phyloP scores from a whole-genome alignment of 2,329 filamentous ascomycete genomes.

The Aspergillus caelatus region DNA sequence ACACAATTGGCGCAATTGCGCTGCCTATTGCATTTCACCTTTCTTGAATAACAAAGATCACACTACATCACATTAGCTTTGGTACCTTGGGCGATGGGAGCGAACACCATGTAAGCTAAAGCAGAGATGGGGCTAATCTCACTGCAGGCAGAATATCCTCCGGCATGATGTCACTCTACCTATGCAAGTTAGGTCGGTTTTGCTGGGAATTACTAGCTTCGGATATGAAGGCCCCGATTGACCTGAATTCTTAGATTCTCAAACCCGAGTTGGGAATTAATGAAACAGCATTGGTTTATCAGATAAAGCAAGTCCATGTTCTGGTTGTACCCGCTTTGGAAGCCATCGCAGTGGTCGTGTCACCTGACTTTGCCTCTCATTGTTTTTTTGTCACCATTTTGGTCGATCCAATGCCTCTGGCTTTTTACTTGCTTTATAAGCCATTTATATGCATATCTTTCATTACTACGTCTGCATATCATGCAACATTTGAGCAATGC shows the following conservation, averaged over 20 bases:
- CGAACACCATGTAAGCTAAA: neutral
- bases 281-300: neutral
- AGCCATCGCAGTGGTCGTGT: neutral
- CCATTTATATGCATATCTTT: neutral
- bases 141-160: slow-evolving; percentile 19
- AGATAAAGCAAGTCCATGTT: neutral
- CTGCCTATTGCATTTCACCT: slow-evolving; percentile 31
- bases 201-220: neutral
- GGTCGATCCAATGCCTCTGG: accelerated
- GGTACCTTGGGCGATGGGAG: neutral
- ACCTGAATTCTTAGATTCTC: neutral
- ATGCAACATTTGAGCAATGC: neutral
- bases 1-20: slow-evolving; percentile 28
- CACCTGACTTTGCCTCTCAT: neutral
- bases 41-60: slow-evolving; percentile 30
- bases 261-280: neutral
- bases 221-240: accelerated
- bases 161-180: neutral
- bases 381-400: neutral
- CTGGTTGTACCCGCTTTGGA: neutral
- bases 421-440: neutral
- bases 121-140: slow-evolving; percentile 10
- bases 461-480: neutral
- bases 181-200: neutral
- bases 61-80: slow-evolving; percentile 17